Evolutionary conservation across 129 eudicot genomes (phyloP).

Genomic region (Chrysanthemum makinoi): DNA sequence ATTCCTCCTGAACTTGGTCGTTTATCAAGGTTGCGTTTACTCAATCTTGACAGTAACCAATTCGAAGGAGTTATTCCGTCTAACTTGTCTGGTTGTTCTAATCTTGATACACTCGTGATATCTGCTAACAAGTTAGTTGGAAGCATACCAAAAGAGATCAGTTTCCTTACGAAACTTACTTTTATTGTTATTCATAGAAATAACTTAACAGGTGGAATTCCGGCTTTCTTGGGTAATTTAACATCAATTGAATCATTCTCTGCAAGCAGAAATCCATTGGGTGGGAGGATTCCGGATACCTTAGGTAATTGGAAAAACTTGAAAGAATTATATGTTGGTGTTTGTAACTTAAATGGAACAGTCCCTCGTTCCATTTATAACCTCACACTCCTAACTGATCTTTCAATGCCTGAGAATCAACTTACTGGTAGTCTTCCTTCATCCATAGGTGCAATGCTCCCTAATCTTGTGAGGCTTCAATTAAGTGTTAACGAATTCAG

Average conservation of each 20-base stretch:
- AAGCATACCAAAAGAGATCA: background rate
- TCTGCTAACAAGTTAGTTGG: background rate
- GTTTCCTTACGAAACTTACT: background rate
- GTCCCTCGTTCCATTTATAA: constrained; percentile 28
- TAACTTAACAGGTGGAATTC: background rate
- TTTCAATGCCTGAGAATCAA: constrained; percentile 14
- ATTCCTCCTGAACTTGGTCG: background rate
- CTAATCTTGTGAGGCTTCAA: constrained; percentile 5
- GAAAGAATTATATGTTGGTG: background rate
- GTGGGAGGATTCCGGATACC: background rate
- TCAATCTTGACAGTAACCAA: background rate
- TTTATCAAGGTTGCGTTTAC: background rate
- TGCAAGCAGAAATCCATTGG: background rate
- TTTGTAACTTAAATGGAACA: constrained; percentile 18
- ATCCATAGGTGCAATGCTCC: constrained; percentile 16
- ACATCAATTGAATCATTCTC: background rate
- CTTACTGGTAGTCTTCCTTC: constrained; percentile 25
- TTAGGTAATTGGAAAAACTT: constrained; percentile 16
- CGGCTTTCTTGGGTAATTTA: background rate
- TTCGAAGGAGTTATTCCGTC: constrained; percentile 7
- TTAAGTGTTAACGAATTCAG: constrained; percentile 15
- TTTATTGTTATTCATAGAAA: background rate
- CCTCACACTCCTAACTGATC: background rate
- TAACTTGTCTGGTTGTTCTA: constrained; percentile 6
- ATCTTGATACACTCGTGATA: background rate